Conservation (phyloP, 1,284 basidiomycete species). For the Meripilus lineatus region DNA sequence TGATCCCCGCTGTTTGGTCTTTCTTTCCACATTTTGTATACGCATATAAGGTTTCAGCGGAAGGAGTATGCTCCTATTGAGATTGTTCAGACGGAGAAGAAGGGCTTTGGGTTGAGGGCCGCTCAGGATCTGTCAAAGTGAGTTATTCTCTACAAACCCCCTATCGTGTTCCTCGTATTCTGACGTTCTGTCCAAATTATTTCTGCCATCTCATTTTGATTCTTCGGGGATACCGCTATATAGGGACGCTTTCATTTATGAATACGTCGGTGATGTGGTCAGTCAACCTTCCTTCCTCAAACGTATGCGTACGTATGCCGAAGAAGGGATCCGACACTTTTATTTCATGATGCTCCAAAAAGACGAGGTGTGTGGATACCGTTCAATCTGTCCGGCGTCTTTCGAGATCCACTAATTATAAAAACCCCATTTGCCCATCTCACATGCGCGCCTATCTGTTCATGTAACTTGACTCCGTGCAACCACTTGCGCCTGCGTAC, state of each 20-base stretch:
- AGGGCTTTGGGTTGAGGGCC: conserved; percentile 91
- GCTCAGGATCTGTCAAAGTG: conserved; percentile 69
- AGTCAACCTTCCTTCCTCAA: conserved; percentile 84
- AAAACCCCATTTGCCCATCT: too few relatives aligned
- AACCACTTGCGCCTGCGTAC: too few relatives aligned
- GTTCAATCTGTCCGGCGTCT: background rate
- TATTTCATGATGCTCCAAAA: conserved; percentile 99
- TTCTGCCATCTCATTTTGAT: background rate
- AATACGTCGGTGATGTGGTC: conserved; percentile 98
- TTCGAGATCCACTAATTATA: too few relatives aligned
- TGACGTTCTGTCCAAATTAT: background rate
- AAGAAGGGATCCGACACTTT: conserved; percentile 94
- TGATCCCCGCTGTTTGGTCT: too few relatives aligned
- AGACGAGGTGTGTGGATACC: conserved; percentile 69
- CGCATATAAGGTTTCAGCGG: conserved; percentile 69
- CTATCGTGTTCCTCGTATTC: conserved; percentile 1
- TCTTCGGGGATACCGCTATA: background rate
- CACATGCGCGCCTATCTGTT: too few relatives aligned
- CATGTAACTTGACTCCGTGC: too few relatives aligned
- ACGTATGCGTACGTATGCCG: conserved; percentile 91
- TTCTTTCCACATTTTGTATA: too few relatives aligned
- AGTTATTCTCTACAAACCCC: conserved; percentile 27
- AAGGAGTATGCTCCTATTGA: conserved; percentile 85
- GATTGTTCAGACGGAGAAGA: conserved; percentile 92
- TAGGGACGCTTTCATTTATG: conserved; percentile 93